A percentile compares a stretch with the other conserved stretches of the same genome.
These are phyloP conservation scores for Stachybotrys elegans DNA, from an alignment of 2,329 filamentous ascomycete genomes.

Conservation along the genomic window DNA sequence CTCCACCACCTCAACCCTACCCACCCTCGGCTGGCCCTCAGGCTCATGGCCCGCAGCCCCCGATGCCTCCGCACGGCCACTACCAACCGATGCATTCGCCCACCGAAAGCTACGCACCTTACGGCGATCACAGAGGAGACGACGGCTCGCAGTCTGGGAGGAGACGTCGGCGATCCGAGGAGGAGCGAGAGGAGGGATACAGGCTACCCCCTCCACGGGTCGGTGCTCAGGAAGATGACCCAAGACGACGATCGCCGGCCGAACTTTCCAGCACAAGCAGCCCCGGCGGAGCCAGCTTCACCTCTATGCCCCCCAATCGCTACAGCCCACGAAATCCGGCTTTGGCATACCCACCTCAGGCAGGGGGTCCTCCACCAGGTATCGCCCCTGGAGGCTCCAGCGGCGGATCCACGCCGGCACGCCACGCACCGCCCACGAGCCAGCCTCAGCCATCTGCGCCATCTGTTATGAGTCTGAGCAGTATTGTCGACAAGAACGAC, in stretches of 20 bases:
- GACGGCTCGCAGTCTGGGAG: conserved; percentile 23
- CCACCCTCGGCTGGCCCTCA: conserved; percentile 6
- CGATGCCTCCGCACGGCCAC: conserved; percentile 29
- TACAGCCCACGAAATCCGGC: conserved; percentile 35
- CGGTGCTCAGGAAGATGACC: conserved; percentile 40
- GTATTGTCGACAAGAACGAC: conserved; percentile 46
- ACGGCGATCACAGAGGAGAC: conserved; percentile 28
- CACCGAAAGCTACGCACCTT: conserved; percentile 36
- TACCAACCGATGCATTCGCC: conserved; percentile 40
- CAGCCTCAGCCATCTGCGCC: conserved; percentile 18
- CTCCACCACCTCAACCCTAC: conserved; percentile 19
- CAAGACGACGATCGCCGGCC: conserved; percentile 45
- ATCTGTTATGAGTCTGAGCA: conserved; percentile 50
- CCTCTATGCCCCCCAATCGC: conserved; percentile 28
- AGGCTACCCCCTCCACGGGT: conserved; percentile 39
- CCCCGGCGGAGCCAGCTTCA: conserved; percentile 35
- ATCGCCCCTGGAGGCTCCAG: conserved; percentile 20
- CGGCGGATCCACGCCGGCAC: conserved; percentile 28
- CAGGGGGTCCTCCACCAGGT: neutral
- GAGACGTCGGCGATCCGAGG: conserved; percentile 30
- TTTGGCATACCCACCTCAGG: conserved; percentile 23
- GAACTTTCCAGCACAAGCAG: conserved; percentile 44
- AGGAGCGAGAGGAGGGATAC: conserved; percentile 35
- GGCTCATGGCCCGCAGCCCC: conserved; percentile 2
- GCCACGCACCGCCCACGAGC: conserved; percentile 17